phyloP scores from a whole-genome alignment of 441 rosid genomes.

The Flueggea neowawraea region DNA sequence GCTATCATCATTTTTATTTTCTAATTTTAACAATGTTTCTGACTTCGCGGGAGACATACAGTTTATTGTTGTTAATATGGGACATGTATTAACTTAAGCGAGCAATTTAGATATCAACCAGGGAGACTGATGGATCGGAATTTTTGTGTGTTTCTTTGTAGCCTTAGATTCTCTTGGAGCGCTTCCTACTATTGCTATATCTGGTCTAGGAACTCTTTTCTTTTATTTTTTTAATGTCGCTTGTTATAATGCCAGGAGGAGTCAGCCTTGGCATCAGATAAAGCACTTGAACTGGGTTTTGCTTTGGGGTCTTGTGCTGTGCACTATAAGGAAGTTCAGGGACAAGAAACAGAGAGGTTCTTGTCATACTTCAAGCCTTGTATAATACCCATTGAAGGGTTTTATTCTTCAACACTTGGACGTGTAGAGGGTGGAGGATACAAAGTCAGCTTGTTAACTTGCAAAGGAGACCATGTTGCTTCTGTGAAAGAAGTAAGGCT shows the following conservation, averaged over 20 bases:
- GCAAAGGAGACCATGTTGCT: slow-evolving; percentile 85
- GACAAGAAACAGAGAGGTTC: slow-evolving; percentile 77
- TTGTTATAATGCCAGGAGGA: slow-evolving; percentile 48
- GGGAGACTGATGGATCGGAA: too few species aligned
- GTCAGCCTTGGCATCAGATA: slow-evolving; percentile 59
- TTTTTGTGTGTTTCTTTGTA: too few species aligned
- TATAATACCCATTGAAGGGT: slow-evolving; percentile 78
- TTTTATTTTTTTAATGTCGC: background rate
- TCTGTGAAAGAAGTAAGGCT: slow-evolving; percentile 78
- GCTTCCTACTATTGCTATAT: too few species aligned
- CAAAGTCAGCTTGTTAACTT: slow-evolving; percentile 46
- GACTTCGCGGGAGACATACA: too few species aligned
- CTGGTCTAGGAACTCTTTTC: background rate
- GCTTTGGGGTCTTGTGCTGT: slow-evolving; percentile 79
- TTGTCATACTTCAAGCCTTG: slow-evolving; percentile 89
- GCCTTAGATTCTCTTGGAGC: too few species aligned
- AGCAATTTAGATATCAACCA: too few species aligned
- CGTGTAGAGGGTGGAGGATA: slow-evolving; percentile 35
- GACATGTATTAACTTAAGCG: too few species aligned
- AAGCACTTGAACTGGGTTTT: slow-evolving; percentile 77
- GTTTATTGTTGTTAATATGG: too few species aligned
- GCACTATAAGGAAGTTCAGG: slow-evolving; percentile 89
- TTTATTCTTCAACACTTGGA: slow-evolving; percentile 33
- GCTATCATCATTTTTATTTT: too few species aligned
- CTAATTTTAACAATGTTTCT: too few species aligned